phyloP scores from a whole-genome alignment of 2,329 filamentous ascomycete genomes.

The Thielaviopsis populi region DNA sequence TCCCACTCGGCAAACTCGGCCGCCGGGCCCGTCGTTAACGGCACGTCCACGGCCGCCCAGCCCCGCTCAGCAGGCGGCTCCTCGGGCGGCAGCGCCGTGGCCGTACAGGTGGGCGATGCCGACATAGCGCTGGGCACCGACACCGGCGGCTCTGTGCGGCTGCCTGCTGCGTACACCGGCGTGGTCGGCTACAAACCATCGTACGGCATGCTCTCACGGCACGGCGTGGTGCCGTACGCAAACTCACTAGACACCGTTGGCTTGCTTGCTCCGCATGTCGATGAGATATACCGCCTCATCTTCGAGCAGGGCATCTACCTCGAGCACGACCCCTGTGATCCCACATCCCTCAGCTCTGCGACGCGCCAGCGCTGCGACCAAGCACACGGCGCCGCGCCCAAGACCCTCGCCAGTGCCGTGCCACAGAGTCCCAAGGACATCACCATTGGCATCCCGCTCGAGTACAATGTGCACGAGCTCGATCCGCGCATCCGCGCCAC shows the following conservation, averaged over 20 bases:
- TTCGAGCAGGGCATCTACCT: slow-evolving; percentile 34
- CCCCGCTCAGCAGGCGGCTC: slow-evolving; percentile 65
- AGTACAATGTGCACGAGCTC: slow-evolving; percentile 83
- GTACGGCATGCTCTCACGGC: slow-evolving; percentile 73
- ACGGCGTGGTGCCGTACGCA: slow-evolving; percentile 79
- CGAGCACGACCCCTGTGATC: slow-evolving; percentile 53
- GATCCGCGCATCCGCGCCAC: slow-evolving; percentile 50
- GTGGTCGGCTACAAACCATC: slow-evolving; percentile 80
- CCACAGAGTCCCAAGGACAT: slow-evolving; percentile 24
- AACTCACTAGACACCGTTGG: slow-evolving; percentile 89
- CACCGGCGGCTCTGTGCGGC: slow-evolving; percentile 74
- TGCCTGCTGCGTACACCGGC: slow-evolving; percentile 78
- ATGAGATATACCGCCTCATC: slow-evolving; percentile 36
- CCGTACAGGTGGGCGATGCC: slow-evolving; percentile 48
- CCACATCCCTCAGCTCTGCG: slow-evolving; percentile 48
- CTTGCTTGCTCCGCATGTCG: slow-evolving; percentile 45
- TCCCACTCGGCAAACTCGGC: slow-evolving; percentile 62
- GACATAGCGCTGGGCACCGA: slow-evolving; percentile 72
- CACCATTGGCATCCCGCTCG: slow-evolving; percentile 44
- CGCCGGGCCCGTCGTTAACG: slow-evolving; percentile 49
- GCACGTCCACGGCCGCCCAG: slow-evolving; percentile 24
- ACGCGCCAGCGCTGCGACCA: slow-evolving; percentile 38
- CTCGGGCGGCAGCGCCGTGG: slow-evolving; percentile 84
- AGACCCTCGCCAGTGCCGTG: slow-evolving; percentile 19
- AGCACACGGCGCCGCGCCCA: slow-evolving; percentile 27